phyloP scores from a whole-genome alignment of 768 basidiomycete species.

The Pleurotus pulmonarius region DNA sequence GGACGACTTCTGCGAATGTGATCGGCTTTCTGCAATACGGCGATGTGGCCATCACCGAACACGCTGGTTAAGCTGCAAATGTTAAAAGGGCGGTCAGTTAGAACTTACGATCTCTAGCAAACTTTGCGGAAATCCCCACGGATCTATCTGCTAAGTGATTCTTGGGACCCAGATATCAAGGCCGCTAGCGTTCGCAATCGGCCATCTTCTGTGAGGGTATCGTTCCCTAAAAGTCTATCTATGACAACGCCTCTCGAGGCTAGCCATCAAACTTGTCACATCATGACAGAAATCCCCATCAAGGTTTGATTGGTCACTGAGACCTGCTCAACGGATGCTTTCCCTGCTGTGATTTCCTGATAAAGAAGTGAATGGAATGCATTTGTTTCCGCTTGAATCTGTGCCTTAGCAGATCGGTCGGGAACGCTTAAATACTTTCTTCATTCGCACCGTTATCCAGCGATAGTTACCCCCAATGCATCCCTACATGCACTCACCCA shows the following conservation, averaged over 20 bases:
- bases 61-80: no score
- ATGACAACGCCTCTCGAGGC: constrained; percentile 3
- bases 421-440: constrained; percentile 3
- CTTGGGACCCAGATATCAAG: neutral
- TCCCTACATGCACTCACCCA: constrained; percentile 6
- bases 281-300: constrained; percentile 8
- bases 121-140: no score
- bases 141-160: no score
- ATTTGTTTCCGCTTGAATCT: constrained; percentile 6
- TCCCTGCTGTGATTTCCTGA: constrained; percentile 5
- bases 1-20: neutral
- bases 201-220: constrained; percentile 2
- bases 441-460: neutral
- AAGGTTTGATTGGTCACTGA: neutral
- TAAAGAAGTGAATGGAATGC: neutral
- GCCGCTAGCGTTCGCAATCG: neutral
- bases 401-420: constrained; percentile 9
- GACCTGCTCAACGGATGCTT: constrained; percentile 3
- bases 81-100: neutral
- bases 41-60: no score
- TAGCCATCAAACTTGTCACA: neutral
- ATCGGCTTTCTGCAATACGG: neutral
- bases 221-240: constrained; percentile 10
- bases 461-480: constrained; percentile 2
- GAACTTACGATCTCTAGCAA: neutral